Conservation (phyloP, 768 basidiomycete genomes). For the Kwoniella bestiolae region DNA sequence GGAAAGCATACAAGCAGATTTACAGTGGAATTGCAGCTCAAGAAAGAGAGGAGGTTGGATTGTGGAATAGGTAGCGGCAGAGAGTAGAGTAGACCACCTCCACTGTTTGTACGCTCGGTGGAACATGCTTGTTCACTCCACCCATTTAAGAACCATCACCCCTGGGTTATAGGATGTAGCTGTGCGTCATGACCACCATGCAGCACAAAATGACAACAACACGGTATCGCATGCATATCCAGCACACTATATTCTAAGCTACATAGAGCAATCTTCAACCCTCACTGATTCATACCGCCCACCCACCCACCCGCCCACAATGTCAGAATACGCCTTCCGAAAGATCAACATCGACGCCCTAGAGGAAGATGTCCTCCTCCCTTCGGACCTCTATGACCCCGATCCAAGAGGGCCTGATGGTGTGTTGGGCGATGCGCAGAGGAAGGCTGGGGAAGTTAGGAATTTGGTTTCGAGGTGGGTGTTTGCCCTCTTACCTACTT, state of each 20-base stretch:
- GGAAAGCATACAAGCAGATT: too few relatives aligned
- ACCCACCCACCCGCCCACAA: conserved; percentile 15
- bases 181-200: conserved; percentile 7
- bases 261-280: too few relatives aligned
- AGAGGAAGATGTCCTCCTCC: conserved; percentile 86
- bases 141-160: conserved; percentile 8
- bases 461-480: conserved; percentile 73
- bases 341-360: conserved; percentile 92
- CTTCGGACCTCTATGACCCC: conserved; percentile 81
- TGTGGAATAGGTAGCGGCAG: too few relatives aligned
- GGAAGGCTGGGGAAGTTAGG: conserved; percentile 73
- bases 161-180: not conserved
- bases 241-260: too few relatives aligned
- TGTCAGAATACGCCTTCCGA: conserved; percentile 67
- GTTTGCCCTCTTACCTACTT: not conserved
- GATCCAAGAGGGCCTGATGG: conserved; percentile 79
- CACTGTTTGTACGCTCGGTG: not conserved
- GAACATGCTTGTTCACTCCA: not conserved
- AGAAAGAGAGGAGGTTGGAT: not conserved
- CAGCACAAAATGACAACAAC: not conserved
- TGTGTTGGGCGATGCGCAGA: conserved; percentile 75
- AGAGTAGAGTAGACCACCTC: too few relatives aligned
- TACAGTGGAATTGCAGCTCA: too few relatives aligned
- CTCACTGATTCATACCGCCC: not conserved
- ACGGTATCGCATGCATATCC: not conserved